These are phyloP conservation scores for Xylaria polymorpha DNA, from an alignment of 2,329 filamentous ascomycete species.

Conservation along the genomic window DNA sequence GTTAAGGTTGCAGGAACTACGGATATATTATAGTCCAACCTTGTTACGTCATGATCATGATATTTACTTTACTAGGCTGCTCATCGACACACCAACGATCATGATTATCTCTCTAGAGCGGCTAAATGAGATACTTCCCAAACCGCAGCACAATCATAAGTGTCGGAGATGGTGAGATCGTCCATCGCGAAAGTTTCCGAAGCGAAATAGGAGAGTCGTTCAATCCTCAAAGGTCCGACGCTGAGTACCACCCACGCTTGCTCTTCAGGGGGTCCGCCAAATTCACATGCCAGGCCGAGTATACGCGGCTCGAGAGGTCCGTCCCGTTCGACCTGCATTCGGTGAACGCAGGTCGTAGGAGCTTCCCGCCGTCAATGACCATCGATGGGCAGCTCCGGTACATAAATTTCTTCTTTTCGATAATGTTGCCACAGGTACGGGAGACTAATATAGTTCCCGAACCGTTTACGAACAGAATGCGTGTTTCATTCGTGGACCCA, in stretches of 20 bases:
- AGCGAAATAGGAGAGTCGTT: conserved; percentile 1
- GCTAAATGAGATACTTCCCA: conserved; percentile 6
- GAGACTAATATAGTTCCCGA: conserved; percentile 1
- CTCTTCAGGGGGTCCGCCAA: conserved; percentile 16
- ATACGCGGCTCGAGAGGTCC: conserved; percentile 33
- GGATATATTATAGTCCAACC: conserved; percentile 16
- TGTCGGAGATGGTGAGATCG: background rate
- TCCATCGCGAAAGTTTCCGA: background rate
- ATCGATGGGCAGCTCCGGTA: conserved; percentile 15
- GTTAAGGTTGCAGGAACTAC: conserved; percentile 5
- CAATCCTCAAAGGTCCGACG: conserved; percentile 2
- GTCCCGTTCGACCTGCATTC: conserved; percentile 42
- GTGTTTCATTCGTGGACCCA: conserved; percentile 28
- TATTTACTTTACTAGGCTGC: background rate
- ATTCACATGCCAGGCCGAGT: conserved; percentile 42
- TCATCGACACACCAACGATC: background rate
- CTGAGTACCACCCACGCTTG: conserved; percentile 23
- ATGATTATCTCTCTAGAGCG: background rate
- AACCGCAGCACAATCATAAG: background rate
- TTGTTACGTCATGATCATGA: conserved; percentile 15
- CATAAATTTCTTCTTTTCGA: conserved; percentile 1
- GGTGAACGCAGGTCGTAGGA: conserved; percentile 40
- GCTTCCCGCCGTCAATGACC: conserved; percentile 21
- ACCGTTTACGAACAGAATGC: background rate
- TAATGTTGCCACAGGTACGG: conserved; percentile 17